phyloP scores from a whole-genome alignment of 2,329 filamentous ascomycete genomes.

The Colletotrichum aenigma region DNA sequence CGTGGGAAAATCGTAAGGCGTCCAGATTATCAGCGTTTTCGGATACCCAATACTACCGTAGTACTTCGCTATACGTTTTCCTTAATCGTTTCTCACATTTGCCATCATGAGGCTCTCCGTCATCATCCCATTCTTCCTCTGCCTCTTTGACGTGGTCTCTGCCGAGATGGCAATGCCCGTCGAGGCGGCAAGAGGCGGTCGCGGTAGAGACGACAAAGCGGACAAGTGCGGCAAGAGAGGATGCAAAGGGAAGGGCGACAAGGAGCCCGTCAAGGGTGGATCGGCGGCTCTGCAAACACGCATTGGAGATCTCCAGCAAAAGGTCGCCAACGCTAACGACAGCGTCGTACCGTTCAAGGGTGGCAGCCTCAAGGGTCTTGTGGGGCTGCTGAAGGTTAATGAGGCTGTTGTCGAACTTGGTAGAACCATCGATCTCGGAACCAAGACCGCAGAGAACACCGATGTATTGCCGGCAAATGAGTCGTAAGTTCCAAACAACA shows the following conservation, averaged over 20 bases:
- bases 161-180: background rate
- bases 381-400: conserved; percentile 12
- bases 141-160: background rate
- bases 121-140: background rate
- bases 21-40: background rate
- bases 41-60: background rate
- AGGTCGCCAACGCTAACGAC: background rate
- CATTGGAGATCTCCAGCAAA: background rate
- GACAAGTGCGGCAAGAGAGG: background rate
- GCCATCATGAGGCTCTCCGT: background rate
- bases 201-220: background rate
- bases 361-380: background rate
- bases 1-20: background rate
- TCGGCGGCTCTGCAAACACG: background rate
- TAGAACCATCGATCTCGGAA: background rate
- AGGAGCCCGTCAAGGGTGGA: background rate
- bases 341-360: conserved; percentile 5
- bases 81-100: background rate
- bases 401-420: conserved; percentile 4
- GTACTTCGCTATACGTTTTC: background rate
- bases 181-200: background rate
- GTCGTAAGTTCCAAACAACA: background rate
- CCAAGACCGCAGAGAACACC: background rate
- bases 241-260: background rate
- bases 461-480: background rate